Evolutionary conservation across 352 stramenopile species (phyloP), one percentile per base, ranked within the genome.

Genomic region (Pythium aphanidermatum): DNA sequence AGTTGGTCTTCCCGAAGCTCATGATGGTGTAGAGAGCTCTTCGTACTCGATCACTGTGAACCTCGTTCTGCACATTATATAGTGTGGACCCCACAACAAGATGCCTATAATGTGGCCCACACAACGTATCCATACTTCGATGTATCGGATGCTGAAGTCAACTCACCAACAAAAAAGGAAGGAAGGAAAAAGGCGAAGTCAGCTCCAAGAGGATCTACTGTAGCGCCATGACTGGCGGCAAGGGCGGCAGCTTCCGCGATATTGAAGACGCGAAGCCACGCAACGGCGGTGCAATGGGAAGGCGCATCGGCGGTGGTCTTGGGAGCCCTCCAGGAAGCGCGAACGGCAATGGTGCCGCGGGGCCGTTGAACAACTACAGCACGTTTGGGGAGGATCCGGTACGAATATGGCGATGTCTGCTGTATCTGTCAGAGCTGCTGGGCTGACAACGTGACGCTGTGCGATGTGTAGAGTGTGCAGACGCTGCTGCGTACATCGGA

Each of bases 1-100:
- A 96, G 61, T 86, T 87, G 19, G 78, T 89, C 58, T 78, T 76
- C 9, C 81, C 80, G 37, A 94, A 90, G 67, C 70, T 92, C 83
- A 94, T 94, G 11, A 5, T 54, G 19, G 3, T 10, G 30, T 5
- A 13, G 10, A 16, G n/a, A 13, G 14, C 37, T 35, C 21, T 10
- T 40, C 17, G 12, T 12, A 21, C n/a, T n/a, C n/a, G n/a, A n/a
- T n/a, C n/a, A n/a, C n/a, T n/a, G n/a, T n/a, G n/a, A n/a, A n/a
- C n/a, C n/a, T n/a, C n/a, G n/a, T n/a, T n/a, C n/a, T n/a, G n/a
- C n/a, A n/a, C n/a, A n/a, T n/a, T n/a, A n/a, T n/a, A n/a, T n/a
- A n/a, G n/a, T n/a, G n/a, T n/a, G n/a, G n/a, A 1, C 9, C 20
- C 20, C 17, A 11, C 8, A n/a, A 24, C 21, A 17, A 28, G n/a